Percentiles rank a stretch among this genome's conserved stretches.
Evolutionary conservation across 2,329 filamentous ascomycete genomes (phyloP).

Genomic region (Cordyceps fumosorosea): DNA sequence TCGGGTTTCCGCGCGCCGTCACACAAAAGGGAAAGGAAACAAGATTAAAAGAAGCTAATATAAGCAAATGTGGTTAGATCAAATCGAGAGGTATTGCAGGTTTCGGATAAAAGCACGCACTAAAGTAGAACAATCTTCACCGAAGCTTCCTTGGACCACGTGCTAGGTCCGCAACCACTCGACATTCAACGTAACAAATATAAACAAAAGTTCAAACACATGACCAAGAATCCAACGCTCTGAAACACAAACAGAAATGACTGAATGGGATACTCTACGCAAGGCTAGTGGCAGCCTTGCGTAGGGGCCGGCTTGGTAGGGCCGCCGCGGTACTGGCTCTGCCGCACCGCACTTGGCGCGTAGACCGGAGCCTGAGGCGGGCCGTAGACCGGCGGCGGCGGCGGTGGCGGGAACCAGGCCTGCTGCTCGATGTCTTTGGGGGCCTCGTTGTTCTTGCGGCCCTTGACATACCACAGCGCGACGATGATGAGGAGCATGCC

Average conservation of each 20-base stretch:
- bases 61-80: too few relatives aligned
- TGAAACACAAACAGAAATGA: not conserved
- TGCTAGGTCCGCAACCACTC: too few relatives aligned
- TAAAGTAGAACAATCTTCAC: too few relatives aligned
- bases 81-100: too few relatives aligned
- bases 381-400: slow-evolving; percentile 1
- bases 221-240: not conserved
- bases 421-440: not conserved
- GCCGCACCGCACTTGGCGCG: slow-evolving; percentile 1
- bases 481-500: not conserved
- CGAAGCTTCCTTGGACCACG: too few relatives aligned
- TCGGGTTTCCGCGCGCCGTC: too few relatives aligned
- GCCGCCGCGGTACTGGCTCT: not conserved
- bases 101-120: too few relatives aligned
- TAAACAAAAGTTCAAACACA: not conserved
- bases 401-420: not conserved
- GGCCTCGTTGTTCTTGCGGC: not conserved
- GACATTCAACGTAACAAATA: not conserved
- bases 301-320: not conserved
- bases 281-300: not conserved
- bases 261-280: not conserved
- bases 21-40: too few relatives aligned
- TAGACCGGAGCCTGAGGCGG: not conserved
- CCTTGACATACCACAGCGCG: not conserved
- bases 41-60: too few relatives aligned